These are phyloP conservation scores for Vanderwaltozyma verrucispora DNA, from an alignment of 805 yeast species.

Conservation along the genomic window DNA sequence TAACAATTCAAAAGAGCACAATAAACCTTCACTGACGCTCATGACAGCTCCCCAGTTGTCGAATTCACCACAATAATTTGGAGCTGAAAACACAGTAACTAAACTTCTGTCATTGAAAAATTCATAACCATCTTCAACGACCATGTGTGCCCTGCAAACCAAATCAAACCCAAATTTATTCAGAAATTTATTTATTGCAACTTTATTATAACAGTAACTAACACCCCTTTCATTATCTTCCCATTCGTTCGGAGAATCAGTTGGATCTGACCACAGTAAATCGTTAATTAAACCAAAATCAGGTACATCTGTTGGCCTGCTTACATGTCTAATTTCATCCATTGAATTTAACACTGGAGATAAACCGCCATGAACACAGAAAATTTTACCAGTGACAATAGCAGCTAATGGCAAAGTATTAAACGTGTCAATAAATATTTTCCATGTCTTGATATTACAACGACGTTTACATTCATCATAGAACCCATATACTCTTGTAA, in stretches of 20 bases:
- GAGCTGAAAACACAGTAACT: constrained; percentile 75
- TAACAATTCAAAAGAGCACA: constrained; percentile 85
- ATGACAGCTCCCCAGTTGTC: constrained; percentile 97
- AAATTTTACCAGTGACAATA: constrained; percentile 87
- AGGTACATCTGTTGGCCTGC: constrained; percentile 77
- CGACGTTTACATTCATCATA: constrained; percentile 97
- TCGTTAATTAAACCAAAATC: constrained; percentile 72
- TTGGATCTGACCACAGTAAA: constrained; percentile 78
- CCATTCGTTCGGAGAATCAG: constrained; percentile 50
- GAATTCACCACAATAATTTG: constrained; percentile 48
- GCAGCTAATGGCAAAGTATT: constrained; percentile 95
- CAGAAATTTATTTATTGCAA: constrained; percentile 61
- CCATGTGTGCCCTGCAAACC: constrained; percentile 81
- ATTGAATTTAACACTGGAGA: constrained; percentile 60
- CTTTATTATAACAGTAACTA: constrained; percentile 64
- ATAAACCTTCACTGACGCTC: constrained; percentile 87
- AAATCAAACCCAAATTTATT: constrained; percentile 60
- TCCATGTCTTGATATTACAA: constrained; percentile 89
- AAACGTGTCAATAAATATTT: constrained; percentile 85
- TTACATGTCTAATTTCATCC: constrained; percentile 59
- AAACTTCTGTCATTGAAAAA: constrained; percentile 64
- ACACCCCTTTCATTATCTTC: constrained; percentile 78
- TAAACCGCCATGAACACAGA: constrained; percentile 79
- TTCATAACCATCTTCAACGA: constrained; percentile 81
- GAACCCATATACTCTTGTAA: constrained; percentile 93